Conservation (phyloP, 768 basidiomycete species). For the Macrocybe gigantea region DNA sequence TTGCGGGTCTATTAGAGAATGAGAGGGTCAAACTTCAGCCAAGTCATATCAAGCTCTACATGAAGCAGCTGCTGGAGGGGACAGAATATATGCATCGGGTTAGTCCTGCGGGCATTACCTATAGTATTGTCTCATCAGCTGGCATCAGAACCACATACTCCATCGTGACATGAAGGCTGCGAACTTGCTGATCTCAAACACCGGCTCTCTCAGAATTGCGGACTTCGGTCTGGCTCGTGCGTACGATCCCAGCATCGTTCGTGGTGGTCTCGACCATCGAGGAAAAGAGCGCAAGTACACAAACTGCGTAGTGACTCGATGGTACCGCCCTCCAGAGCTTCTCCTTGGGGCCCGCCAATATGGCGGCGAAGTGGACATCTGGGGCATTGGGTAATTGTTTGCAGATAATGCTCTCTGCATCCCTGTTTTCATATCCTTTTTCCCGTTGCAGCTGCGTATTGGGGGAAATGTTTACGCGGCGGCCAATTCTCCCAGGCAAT, state of each 20-base stretch:
- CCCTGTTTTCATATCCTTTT: not conserved
- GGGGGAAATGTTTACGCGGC: conserved; percentile 91
- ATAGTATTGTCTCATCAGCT: conserved; percentile 6
- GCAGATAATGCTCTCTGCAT: not conserved
- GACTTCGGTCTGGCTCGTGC: conserved; percentile 95
- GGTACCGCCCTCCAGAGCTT: conserved; percentile 93
- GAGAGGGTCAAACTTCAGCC: conserved; percentile 77
- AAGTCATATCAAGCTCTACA: conserved; percentile 91
- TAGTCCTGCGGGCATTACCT: conserved; percentile 21
- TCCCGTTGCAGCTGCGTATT: conserved; percentile 67
- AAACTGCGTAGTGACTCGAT: conserved; percentile 90
- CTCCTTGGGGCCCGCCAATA: conserved; percentile 86
- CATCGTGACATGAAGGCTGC: conserved; percentile 99
- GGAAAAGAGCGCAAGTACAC: conserved; percentile 75
- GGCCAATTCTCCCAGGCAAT: conserved; percentile 82
- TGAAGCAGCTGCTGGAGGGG: conserved; percentile 94
- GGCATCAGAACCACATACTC: conserved; percentile 80
- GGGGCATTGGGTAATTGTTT: conserved; percentile 84
- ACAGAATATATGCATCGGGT: conserved; percentile 95
- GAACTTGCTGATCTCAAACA: conserved; percentile 88
- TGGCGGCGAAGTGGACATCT: conserved; percentile 93
- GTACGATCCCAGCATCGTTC: conserved; percentile 48
- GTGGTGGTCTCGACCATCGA: conserved; percentile 31
- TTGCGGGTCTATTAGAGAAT: conserved; percentile 92
- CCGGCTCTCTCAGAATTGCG: conserved; percentile 78